Base-by-base conservation (phyloP, 116 monocot genomes). In the Phalaenopsis hybrid region DNA sequence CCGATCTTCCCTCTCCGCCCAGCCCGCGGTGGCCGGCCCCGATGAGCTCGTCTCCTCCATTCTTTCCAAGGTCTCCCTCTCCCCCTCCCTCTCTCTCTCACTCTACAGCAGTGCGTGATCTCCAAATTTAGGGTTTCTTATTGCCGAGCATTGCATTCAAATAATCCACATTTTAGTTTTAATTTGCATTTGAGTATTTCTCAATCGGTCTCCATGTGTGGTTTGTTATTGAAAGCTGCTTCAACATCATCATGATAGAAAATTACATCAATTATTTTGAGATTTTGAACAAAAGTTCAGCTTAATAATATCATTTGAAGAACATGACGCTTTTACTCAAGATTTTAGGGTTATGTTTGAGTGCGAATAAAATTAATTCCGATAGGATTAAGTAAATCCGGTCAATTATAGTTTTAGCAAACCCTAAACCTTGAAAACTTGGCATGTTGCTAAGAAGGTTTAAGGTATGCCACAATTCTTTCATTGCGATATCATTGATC, bases 31-130 rank as follows among this genome's bases (percentile, higher is more conserved):
- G 17, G 76, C 78, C 74, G n/a, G 63, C 79, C 85, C 88, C 34
- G 79, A 61, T 65, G 90, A 90, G 37, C 89, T 93, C 80, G 89
- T 93, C 82, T 37, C 82, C 21, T 89, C 89, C 77, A 91, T 96
- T 11, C 84, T 92, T 65, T 89, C 94, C 85, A 94, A 96, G 94
- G 94, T 92, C 6, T 12, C 11, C 16, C 43, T 63, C 79, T 44
- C 17, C 44, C 58, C 15, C 51, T 51, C 51, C 8, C 6, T 48
- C 48, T 48, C 8, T 50, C 50, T 37, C 37, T 37, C 37, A 37
- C 37, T 37, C 37, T 2, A 37, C 15, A 55, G 55, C 55, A 55
- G 55, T 45, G 17, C 3, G 6, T 7, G 4, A 73, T 11, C 17
- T 72, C 16, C 5, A 17, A 31, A 55, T 13, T 65, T 44, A 20